Evolutionary conservation across 768 basidiomycete genomes (phyloP).

Genomic region (Tricholoma hemisulphureum): DNA sequence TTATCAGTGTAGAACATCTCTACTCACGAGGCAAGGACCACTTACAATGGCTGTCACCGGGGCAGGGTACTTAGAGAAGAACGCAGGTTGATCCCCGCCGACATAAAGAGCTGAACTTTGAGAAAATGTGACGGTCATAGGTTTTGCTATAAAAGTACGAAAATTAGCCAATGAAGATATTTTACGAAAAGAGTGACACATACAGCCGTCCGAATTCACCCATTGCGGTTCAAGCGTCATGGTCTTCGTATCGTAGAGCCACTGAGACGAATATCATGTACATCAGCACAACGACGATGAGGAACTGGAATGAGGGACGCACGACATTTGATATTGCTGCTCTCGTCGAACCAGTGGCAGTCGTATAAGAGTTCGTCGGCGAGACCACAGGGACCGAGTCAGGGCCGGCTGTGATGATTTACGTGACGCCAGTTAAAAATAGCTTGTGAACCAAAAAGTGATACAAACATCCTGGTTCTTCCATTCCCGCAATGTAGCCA

Average conservation of each 20-base stretch:
- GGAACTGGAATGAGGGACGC: background rate
- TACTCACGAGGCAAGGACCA: background rate
- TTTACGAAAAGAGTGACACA: background rate
- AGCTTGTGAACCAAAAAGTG: background rate
- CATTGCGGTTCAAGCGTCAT: conserved; percentile 14
- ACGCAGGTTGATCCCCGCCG: conserved; percentile 6
- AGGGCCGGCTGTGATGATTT: background rate
- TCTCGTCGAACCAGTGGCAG: background rate
- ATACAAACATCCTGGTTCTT: conserved; percentile 10
- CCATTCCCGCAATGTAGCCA: conserved; percentile 11
- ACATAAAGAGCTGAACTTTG: conserved; percentile 7
- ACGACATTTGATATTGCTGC: conserved; percentile 17
- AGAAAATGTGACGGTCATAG: background rate
- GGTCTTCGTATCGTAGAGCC: conserved; percentile 15
- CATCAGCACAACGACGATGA: background rate
- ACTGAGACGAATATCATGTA: conserved; percentile 7
- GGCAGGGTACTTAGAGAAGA: conserved; percentile 2
- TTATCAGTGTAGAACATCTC: background rate
- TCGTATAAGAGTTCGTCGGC: conserved; percentile 12
- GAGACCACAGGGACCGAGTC: conserved; percentile 9
- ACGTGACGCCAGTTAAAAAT: background rate
- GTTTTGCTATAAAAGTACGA: conserved; percentile 1
- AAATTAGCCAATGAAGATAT: too few relatives aligned
- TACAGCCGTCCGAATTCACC: conserved; percentile 23
- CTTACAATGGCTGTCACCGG: background rate